Evolutionary conservation across 139 green algal genomes (phyloP).

Genomic region (Chlamydomonas schloesseri): DNA sequence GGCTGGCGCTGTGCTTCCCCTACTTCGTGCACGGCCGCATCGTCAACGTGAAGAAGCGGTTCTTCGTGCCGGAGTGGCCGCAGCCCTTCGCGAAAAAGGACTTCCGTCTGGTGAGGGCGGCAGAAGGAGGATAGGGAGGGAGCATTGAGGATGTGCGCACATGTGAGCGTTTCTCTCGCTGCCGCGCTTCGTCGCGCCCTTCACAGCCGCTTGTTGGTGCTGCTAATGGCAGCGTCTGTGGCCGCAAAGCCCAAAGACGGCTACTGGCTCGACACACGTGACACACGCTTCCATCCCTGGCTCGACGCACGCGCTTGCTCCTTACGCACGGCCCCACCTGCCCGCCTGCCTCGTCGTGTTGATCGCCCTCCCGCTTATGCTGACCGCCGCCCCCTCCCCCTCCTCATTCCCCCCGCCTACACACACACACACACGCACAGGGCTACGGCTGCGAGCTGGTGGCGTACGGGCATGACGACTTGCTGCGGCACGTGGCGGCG

Average conservation of each 20-base stretch:
- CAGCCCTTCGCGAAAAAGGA: conserved; percentile 59
- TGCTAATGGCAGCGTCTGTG: neutral
- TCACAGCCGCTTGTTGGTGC: neutral
- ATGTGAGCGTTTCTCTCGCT: neutral
- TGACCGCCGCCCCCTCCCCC: no score
- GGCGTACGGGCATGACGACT: neutral
- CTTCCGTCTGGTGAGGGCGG: conserved; percentile 76
- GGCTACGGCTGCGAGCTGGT: neutral
- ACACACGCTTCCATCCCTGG: no score
- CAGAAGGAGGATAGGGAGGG: neutral
- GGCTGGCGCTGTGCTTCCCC: conserved; percentile 81
- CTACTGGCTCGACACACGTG: no score
- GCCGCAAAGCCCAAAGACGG: neutral
- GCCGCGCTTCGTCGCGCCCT: neutral
- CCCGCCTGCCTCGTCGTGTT: no score
- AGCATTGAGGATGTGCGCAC: neutral
- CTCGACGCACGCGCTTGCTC: no score
- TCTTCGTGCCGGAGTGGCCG: conserved; percentile 38
- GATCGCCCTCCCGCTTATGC: no score
- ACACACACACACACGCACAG: neutral
- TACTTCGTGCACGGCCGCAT: conserved; percentile 81
- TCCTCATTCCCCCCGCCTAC: neutral
- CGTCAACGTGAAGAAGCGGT: conserved; percentile 93
- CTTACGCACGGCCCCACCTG: no score
- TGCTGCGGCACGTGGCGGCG: neutral